Conservation (phyloP, 2,329 filamentous ascomycete genomes). For the Stylonectria norvegica region DNA sequence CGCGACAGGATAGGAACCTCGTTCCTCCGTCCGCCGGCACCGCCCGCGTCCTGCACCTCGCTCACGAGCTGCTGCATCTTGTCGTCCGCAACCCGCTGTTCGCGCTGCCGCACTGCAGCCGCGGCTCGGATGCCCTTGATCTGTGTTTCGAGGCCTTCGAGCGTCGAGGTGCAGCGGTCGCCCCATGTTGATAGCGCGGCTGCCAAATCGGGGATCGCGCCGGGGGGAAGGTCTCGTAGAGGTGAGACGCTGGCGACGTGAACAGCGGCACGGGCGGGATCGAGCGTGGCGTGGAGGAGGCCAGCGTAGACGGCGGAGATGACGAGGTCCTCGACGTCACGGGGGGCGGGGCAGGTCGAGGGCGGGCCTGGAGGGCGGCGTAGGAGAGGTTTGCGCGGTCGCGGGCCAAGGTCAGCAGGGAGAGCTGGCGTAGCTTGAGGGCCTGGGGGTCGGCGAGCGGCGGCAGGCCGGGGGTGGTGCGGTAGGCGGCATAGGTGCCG, state of each 20-base stretch:
- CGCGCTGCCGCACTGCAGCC: conserved; percentile 52
- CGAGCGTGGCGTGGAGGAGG: conserved; percentile 76
- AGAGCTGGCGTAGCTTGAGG: conserved; percentile 86
- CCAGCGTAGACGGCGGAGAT: conserved; percentile 85
- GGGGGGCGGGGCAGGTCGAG: conserved; percentile 64
- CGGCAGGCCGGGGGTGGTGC: conserved; percentile 55
- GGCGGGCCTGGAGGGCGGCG: conserved; percentile 57
- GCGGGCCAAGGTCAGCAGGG: conserved; percentile 76
- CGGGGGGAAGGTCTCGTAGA: conserved; percentile 78
- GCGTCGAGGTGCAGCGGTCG: conserved; percentile 69
- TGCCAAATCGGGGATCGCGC: conserved; percentile 66
- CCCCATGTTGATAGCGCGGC: conserved; percentile 71
- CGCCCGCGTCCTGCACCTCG: conserved; percentile 45
- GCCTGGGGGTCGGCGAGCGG: conserved; percentile 67
- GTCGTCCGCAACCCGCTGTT: conserved; percentile 46
- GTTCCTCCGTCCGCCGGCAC: too few species aligned
- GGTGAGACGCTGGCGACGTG: conserved; percentile 78
- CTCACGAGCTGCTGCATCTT: conserved; percentile 49
- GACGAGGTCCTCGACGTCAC: conserved; percentile 80
- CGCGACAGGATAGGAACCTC: too few species aligned
- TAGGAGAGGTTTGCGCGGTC: conserved; percentile 70
- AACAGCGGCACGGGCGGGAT: conserved; percentile 71
- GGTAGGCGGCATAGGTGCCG: conserved; percentile 81
- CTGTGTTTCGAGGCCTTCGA: conserved; percentile 72
- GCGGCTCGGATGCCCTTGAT: conserved; percentile 62